These are phyloP conservation scores for Sporothrix luriei DNA, from an alignment of 2,329 filamentous ascomycete species.

Conservation along the genomic window DNA sequence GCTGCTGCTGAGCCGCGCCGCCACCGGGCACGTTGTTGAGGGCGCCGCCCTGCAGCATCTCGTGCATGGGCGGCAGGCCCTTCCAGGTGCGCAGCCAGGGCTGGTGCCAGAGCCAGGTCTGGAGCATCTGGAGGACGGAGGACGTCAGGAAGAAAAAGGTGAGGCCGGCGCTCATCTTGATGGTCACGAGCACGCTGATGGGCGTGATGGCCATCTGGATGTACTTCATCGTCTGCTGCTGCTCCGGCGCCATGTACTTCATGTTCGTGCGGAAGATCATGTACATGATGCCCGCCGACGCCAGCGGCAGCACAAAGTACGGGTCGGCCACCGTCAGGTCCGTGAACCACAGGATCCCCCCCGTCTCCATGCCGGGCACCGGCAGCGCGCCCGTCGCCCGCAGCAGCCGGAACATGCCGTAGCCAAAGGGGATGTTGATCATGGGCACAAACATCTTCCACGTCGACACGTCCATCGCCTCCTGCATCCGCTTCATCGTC, in stretches of 20 bases:
- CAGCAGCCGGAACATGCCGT: conserved; percentile 77
- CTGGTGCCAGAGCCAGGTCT: conserved; percentile 51
- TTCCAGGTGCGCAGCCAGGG: conserved; percentile 45
- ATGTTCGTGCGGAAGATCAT: conserved; percentile 41
- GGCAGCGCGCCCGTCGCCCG: conserved; percentile 74
- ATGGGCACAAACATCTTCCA: conserved; percentile 58
- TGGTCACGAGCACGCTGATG: conserved; percentile 49
- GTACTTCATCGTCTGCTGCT: conserved; percentile 43
- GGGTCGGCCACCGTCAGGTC: conserved; percentile 80
- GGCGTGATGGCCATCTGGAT: conserved; percentile 45
- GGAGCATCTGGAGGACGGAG: conserved; percentile 45
- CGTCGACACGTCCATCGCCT: conserved; percentile 57
- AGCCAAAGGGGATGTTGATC: conserved; percentile 68
- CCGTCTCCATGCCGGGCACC: conserved; percentile 73
- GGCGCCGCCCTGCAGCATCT: conserved; percentile 28
- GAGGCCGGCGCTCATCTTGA: conserved; percentile 52
- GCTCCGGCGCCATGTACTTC: conserved; percentile 42
- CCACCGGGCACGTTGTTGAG: neutral
- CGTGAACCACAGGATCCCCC: conserved; percentile 74
- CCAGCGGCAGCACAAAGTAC: conserved; percentile 70
- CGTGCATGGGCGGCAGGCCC: conserved; percentile 44
- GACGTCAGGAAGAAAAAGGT: conserved; percentile 64
- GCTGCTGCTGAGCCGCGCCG: neutral
- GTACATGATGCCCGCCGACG: conserved; percentile 60
- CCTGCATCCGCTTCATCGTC: conserved; percentile 55